Base-by-base conservation (phyloP, 2,329 filamentous ascomycete species). In the Blastomyces parvus region DNA sequence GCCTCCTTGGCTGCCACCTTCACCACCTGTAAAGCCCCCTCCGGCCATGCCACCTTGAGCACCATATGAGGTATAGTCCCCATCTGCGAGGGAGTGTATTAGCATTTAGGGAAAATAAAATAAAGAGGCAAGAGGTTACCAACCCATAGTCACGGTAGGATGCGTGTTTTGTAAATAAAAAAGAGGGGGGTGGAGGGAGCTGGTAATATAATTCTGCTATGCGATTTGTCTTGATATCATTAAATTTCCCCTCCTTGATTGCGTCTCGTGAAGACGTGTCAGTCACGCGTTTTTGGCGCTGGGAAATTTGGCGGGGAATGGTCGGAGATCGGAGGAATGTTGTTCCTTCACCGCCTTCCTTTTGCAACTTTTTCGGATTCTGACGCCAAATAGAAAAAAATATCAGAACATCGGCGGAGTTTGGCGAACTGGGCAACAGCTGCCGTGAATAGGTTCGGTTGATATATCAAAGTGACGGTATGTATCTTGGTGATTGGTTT, bases 21-120 rank as follows among this genome's bases (percentile, higher is more conserved):
- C 78, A 58, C 78, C 79, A 36, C 77, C 77, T 76, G 86, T 81
- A 73, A 87, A 87, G 61, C 85, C 85, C 62, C 84, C 84, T 63
- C 82, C 83, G 61, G 80, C 80, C 66, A 78, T 78, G 56, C 79
- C 82, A 63, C 81, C 83, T 68, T 80, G 78, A 44, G 78, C 81
- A 63, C 81, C 81, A 72, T 84, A 85, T 5, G 80, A 83, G 40
- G 82, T 86, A 69, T 74, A 75, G 53, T 70, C 71, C 50, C 71
- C 70, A 64, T 77, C 75, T 77, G 61, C 14, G 36, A n/a, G 33
- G 36, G 38, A 19, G 19, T 48, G n/a, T 19, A 59, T 59, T 59
- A 59, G 58, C 25, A 48, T 7, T 13, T 9, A 27, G 36, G 17
- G 19, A 42, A 44, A 59, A 13, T 19, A 6, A 48, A 46, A 48